Evolutionary conservation across 805 yeast genomes (phyloP).

Genomic region (Saturnispora ahearnii): DNA sequence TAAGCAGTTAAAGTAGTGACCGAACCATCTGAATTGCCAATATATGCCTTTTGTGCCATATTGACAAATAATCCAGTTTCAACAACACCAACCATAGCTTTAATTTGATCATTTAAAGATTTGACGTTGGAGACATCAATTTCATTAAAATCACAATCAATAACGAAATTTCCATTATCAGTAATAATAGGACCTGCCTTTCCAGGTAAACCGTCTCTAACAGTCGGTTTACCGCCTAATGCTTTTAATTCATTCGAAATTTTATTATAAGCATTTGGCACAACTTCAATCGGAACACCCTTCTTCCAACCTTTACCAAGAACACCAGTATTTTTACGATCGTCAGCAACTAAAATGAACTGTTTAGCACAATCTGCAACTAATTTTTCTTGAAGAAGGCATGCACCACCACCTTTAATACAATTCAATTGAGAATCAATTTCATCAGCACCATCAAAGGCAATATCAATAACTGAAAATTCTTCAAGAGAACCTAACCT

Average conservation of each 20-base stretch:
- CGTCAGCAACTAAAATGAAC: constrained; percentile 88
- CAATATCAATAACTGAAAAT: constrained; percentile 74
- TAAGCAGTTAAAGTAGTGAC: constrained; percentile 30
- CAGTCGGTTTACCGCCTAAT: constrained; percentile 57
- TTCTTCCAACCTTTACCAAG: constrained; percentile 79
- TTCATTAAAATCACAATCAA: constrained; percentile 88
- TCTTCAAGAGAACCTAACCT: constrained; percentile 76
- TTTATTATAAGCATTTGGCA: constrained; percentile 77
- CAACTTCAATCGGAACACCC: constrained; percentile 94
- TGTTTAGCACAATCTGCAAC: constrained; percentile 73
- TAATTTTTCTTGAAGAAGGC: constrained; percentile 90
- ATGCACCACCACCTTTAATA: constrained; percentile 99
- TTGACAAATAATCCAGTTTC: constrained; percentile 86
- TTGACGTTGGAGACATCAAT: constrained; percentile 41
- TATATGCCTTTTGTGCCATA: constrained; percentile 73
- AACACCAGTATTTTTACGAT: constrained; percentile 63
- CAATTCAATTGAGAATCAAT: constrained; percentile 73
- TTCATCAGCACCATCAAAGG: constrained; percentile 98
- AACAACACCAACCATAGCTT: constrained; percentile 81
- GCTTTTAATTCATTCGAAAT: constrained; percentile 53
- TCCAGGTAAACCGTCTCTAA: constrained; percentile 81
- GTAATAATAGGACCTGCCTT: constrained; percentile 97
- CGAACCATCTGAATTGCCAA: constrained; percentile 76
- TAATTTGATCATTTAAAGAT: constrained; percentile 55
- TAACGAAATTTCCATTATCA: constrained; percentile 86